Evolutionary conservation across 208 protist species (phyloP).

Genomic region (Wallacemonas sp.): DNA sequence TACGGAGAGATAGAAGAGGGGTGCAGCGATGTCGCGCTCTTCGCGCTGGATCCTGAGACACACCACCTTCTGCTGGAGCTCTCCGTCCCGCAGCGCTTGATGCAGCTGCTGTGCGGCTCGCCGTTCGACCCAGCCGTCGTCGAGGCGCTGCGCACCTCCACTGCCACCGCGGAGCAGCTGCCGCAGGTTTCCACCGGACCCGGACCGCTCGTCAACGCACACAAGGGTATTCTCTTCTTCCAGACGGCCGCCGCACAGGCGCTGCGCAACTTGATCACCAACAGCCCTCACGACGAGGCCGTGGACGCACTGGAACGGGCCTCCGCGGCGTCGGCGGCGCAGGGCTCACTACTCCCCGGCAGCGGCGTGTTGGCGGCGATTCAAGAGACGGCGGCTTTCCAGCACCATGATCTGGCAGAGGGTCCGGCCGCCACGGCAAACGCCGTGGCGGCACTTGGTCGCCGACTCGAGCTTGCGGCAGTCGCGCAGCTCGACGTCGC

Average conservation of each 20-base stretch:
- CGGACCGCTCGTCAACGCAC: neutral
- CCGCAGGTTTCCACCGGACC: no score
- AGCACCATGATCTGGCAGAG: no score
- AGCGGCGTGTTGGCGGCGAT: neutral
- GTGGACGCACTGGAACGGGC: conserved; percentile 36
- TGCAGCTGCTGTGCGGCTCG: conserved; percentile 38
- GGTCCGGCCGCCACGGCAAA: neutral
- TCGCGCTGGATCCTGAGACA: conserved; percentile 33
- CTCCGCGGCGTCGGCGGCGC: neutral
- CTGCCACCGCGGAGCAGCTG: neutral
- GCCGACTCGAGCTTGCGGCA: conserved; percentile 8
- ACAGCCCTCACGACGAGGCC: conserved; percentile 54
- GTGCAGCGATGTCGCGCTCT: conserved; percentile 45
- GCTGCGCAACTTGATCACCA: conserved; percentile 60
- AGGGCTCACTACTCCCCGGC: neutral
- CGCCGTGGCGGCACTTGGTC: conserved; percentile 2
- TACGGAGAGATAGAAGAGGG: conserved; percentile 54
- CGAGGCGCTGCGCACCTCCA: neutral
- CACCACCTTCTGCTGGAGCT: conserved; percentile 32
- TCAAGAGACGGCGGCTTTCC: neutral
- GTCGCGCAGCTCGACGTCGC: conserved; percentile 17
- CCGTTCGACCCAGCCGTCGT: neutral
- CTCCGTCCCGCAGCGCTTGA: conserved; percentile 46
- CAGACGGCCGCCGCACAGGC: conserved; percentile 57
- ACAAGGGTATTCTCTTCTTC: conserved; percentile 43